Base-by-base conservation (phyloP, 805 yeast genomes). In the Priceomyces fermenticarens region DNA sequence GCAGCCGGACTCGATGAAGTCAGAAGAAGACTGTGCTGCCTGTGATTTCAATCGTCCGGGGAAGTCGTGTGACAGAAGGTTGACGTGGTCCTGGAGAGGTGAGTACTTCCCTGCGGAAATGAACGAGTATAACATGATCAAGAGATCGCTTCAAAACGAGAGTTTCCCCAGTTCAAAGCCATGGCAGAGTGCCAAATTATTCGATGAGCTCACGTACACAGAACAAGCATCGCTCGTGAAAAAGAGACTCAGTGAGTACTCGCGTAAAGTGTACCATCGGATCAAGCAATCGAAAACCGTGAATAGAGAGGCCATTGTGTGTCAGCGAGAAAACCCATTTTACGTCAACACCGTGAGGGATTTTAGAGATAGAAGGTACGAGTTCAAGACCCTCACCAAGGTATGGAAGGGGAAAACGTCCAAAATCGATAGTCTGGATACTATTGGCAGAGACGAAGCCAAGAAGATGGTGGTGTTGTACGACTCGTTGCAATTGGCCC, bases 1-100 rank as follows among this genome's bases (percentile, higher is more conserved):
- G 39, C 99, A 93, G 60, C 99, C 99, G 0, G 99, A 93, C 63
- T 90, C 98, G 3, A 91, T 93, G 88, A 90, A 93, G 50, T 70
- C 84, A 0, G 98, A 91, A 55, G 87, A 87, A 52, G 96, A 89
- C 55, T 95, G 99, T 66, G 98, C 99, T 0, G 81, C 95, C 32
- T 95, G 99, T 69, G 99, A 93, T 53, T 95, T 89, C 66, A 93
- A 93, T 59, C 72, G 96, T 42, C 98, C 97, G 0, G 97, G 95
- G 4, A 93, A 93, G 56, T 76, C 74, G 9, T 93, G 99, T 69
- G 99, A 91, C 53, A 72, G 99, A 56, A 70, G 91, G 41, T 65
- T 93, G 41, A 86, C 90, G 0, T 93, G 99, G 99, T 76, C 96
- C 5, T 93, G 99, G 98, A 81, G 99, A 70, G 99, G 98, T 39